Conservation (phyloP, 2,329 filamentous ascomycete genomes). For the Pseudogymnoascus sp. region DNA sequence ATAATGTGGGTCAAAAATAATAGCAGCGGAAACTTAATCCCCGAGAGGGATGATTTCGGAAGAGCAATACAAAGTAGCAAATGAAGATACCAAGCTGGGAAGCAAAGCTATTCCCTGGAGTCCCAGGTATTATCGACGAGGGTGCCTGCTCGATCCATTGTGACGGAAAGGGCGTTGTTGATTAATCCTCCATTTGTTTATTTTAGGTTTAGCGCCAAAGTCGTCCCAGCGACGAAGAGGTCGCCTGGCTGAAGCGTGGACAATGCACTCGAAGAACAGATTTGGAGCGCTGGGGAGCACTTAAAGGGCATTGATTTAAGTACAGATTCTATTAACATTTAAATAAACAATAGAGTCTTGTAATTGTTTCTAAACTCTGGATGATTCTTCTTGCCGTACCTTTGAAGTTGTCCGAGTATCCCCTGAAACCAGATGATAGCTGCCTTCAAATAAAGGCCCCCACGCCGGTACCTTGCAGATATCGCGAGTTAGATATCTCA, state of each 20-base stretch:
- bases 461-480: conserved; percentile 4
- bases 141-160: conserved; percentile 5
- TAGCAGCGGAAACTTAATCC: not conserved
- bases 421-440: not conserved
- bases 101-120: not conserved
- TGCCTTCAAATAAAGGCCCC: not conserved
- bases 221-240: conserved; percentile 8
- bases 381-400: no score
- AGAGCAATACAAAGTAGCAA: not conserved
- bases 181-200: conserved; percentile 12
- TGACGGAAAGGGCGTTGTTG: conserved; percentile 10
- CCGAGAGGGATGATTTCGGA: not conserved
- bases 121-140: not conserved
- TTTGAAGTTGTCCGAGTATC: not conserved
- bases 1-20: not conserved
- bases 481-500: conserved; percentile 1
- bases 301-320: not conserved
- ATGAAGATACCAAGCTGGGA: not conserved
- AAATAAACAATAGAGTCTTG: not conserved
- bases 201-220: conserved; percentile 9
- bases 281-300: not conserved
- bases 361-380: not conserved
- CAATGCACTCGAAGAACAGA: not conserved
- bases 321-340: not conserved
- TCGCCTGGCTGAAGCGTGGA: not conserved